A percentile compares a stretch with the other conserved stretches of the same genome.
Conservation (phyloP, 768 basidiomycete species). For the Mycena leptocephala region DNA sequence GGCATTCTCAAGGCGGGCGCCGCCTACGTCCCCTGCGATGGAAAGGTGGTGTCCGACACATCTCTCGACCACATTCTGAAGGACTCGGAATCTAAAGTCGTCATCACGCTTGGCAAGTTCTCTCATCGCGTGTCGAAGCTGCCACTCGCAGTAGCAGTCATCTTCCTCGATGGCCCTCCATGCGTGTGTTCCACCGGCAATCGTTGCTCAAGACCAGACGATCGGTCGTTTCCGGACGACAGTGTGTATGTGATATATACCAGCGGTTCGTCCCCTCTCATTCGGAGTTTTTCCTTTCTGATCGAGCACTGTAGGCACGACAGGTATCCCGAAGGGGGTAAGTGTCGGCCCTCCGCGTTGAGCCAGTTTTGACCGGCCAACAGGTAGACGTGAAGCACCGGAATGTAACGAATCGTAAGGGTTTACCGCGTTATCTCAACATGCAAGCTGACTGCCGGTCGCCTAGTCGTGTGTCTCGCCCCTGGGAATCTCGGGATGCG, state of each 20-base stretch:
- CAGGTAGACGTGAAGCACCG: conserved; percentile 70
- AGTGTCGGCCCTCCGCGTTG: neutral
- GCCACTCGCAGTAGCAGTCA: conserved; percentile 25
- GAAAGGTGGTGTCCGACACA: conserved; percentile 69
- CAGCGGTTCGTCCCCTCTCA: conserved; percentile 58
- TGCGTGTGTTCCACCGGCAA: conserved; percentile 41
- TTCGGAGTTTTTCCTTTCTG: conserved; percentile 1
- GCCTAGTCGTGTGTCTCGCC: conserved; percentile 57
- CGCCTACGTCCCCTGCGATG: conserved; percentile 74
- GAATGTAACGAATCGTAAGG: conserved; percentile 73
- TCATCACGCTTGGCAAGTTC: conserved; percentile 62
- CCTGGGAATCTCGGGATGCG: conserved; percentile 75
- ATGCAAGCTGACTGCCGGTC: neutral
- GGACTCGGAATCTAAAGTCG: conserved; percentile 61
- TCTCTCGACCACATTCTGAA: conserved; percentile 67
- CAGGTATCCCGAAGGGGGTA: conserved; percentile 71
- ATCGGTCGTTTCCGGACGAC: conserved; percentile 57
- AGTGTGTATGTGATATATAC: conserved; percentile 76
- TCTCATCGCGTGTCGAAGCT: conserved; percentile 52
- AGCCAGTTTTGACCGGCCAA: neutral
- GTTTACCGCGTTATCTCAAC: neutral
- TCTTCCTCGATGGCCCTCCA: conserved; percentile 53
- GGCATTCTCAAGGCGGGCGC: conserved; percentile 72
- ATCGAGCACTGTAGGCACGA: conserved; percentile 58
- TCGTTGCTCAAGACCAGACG: conserved; percentile 55